These are phyloP conservation scores for Mercurialis annua DNA, from an alignment of 345 rosid species.

Conservation along the genomic window DNA sequence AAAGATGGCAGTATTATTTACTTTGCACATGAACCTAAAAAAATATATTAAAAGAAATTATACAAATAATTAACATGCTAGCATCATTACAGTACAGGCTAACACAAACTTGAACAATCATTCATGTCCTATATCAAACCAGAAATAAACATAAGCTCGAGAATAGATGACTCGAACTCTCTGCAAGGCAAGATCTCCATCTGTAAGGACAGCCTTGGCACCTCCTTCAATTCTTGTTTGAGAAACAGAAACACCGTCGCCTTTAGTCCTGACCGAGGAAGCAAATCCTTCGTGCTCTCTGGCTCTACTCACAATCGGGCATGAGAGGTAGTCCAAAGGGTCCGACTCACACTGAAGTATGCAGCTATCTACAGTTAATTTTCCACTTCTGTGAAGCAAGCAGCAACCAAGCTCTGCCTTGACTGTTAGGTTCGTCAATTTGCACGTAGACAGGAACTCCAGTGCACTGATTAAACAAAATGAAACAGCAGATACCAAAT, in stretches of 20 bases:
- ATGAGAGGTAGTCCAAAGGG: constrained; percentile 86
- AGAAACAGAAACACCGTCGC: constrained; percentile 58
- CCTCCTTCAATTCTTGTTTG: constrained; percentile 93
- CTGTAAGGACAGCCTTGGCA: constrained; percentile 75
- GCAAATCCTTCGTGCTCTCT: constrained; percentile 31
- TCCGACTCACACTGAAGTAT: constrained; percentile 76
- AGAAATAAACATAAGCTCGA: constrained; percentile 64
- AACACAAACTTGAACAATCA: background rate
- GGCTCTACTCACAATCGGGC: constrained; percentile 80
- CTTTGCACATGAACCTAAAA: background rate
- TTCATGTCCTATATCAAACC: constrained; percentile 62
- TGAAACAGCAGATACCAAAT: constrained; percentile 11
- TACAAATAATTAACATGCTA: background rate
- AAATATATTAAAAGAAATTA: background rate
- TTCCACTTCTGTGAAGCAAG: constrained; percentile 88
- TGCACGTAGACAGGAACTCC: constrained; percentile 82
- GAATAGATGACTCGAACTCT: constrained; percentile 86
- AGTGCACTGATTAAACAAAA: constrained; percentile 61
- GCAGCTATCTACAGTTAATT: constrained; percentile 83
- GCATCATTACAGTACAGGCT: background rate
- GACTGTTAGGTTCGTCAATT: constrained; percentile 75
- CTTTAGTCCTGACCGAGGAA: constrained; percentile 32
- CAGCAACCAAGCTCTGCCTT: constrained; percentile 95
- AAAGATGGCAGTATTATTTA: too few species aligned
- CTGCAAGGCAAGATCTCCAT: constrained; percentile 73